phyloP scores from a whole-genome alignment of 139 green algal species.

The Chlorella sp. region DNA sequence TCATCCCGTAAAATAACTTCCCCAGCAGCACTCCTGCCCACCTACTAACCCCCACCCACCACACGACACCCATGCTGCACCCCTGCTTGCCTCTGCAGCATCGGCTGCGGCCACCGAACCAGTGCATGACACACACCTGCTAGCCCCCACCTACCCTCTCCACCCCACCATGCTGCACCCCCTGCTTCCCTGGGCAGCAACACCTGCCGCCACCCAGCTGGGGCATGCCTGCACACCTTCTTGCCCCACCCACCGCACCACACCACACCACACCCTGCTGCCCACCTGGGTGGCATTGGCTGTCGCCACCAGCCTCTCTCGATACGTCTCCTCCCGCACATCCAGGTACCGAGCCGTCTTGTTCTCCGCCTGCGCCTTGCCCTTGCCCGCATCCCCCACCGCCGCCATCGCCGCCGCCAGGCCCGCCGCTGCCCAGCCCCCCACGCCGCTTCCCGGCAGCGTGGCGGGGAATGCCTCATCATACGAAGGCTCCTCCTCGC shows the following conservation, averaged over 20 bases:
- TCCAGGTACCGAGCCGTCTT: conserved; percentile 46
- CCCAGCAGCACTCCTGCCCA: no score
- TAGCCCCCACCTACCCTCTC: no score
- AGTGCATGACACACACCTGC: no score
- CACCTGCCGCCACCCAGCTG: no score
- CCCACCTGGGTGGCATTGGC: conserved; percentile 31
- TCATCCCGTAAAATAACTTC: no score
- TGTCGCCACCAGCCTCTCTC: conserved; percentile 28
- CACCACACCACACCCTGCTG: neutral
- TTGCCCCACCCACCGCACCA: neutral
- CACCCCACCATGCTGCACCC: no score
- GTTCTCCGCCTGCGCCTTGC: neutral
- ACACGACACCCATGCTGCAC: no score
- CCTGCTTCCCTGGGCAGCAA: neutral
- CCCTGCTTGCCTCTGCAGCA: no score
- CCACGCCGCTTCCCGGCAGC: neutral
- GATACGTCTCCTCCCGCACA: conserved; percentile 36
- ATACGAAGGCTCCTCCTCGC: neutral
- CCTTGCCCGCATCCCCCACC: neutral
- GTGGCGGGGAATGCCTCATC: neutral
- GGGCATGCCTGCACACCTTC: no score
- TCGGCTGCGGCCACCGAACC: no score
- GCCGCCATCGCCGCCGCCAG: neutral
- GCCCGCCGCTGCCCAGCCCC: neutral
- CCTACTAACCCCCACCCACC: no score